phyloP scores from a whole-genome alignment of 805 yeast genomes.

The Starmerella bombi region DNA sequence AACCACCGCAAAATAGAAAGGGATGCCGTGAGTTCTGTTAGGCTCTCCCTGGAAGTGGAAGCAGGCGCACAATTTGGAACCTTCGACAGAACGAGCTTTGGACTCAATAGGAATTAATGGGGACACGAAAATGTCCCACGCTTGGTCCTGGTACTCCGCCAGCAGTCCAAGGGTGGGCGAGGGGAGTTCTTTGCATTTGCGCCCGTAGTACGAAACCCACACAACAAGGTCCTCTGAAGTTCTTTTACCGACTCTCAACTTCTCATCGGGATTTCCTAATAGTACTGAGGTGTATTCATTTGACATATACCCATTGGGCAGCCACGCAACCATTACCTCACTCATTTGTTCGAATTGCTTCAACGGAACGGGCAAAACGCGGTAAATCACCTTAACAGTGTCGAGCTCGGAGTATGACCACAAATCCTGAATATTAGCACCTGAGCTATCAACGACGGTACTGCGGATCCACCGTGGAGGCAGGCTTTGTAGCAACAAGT shows the following conservation, averaged over 20 bases:
- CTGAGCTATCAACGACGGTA: neutral
- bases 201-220: constrained; percentile 6
- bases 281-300: constrained; percentile 43
- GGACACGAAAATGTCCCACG: constrained; percentile 46
- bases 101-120: constrained; percentile 8
- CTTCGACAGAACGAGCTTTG: constrained; percentile 6
- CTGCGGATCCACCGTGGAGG: constrained; percentile 2
- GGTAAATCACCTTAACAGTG: constrained; percentile 44
- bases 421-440: constrained; percentile 12
- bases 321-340: constrained; percentile 53
- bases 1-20: constrained; percentile 48
- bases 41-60: constrained; percentile 59
- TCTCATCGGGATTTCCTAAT: constrained; percentile 45
- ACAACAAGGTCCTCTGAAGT: neutral
- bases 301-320: constrained; percentile 42
- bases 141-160: constrained; percentile 1
- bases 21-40: constrained; percentile 38
- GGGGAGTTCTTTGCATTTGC: constrained; percentile 3
- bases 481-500: constrained; percentile 40
- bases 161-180: neutral
- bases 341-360: constrained; percentile 67
- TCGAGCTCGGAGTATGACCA: constrained; percentile 6
- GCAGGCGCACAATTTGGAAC: constrained; percentile 38
- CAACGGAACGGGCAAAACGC: constrained; percentile 59
- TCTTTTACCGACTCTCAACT: neutral